These are phyloP conservation scores for Orbilia ellipsospora DNA, from an alignment of 2,329 filamentous ascomycete species.

Conservation along the genomic window DNA sequence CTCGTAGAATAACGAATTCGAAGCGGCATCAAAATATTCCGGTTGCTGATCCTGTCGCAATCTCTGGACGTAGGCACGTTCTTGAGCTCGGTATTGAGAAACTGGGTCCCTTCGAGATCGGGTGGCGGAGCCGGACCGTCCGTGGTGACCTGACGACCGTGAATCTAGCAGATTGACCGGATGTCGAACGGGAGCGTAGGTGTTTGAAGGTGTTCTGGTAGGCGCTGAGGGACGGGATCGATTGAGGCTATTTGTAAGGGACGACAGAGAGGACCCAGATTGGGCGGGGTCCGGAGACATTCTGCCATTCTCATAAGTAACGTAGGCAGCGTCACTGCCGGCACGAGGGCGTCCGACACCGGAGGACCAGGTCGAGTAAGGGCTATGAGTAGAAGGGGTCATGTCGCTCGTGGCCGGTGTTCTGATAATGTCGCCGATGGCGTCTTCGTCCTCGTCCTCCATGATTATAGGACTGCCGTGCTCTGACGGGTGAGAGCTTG, in stretches of 20 bases:
- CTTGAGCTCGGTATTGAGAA: conserved; percentile 82
- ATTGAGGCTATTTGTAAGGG: conserved; percentile 61
- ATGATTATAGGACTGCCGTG: conserved; percentile 49
- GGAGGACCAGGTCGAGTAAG: conserved; percentile 56
- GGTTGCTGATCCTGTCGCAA: conserved; percentile 80
- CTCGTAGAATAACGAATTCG: conserved; percentile 67
- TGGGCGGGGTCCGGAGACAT: conserved; percentile 59
- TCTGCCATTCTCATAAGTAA: conserved; percentile 61
- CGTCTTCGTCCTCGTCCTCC: conserved; percentile 55
- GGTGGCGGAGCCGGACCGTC: conserved; percentile 68
- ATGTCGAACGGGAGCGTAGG: conserved; percentile 73
- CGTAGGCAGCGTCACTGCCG: conserved; percentile 63
- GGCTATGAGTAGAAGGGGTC: conserved; percentile 56
- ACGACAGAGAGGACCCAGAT: conserved; percentile 57
- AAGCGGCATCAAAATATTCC: conserved; percentile 72
- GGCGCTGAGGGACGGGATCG: conserved; percentile 75
- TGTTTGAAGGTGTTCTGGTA: conserved; percentile 79
- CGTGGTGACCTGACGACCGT: conserved; percentile 61
- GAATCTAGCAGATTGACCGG: conserved; percentile 62
- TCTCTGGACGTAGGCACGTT: conserved; percentile 93
- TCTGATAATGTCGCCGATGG: conserved; percentile 53
- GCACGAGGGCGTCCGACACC: conserved; percentile 59
- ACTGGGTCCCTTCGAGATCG: conserved; percentile 72
- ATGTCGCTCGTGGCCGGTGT: conserved; percentile 46
- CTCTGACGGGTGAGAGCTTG: conserved; percentile 46